Evolutionary conservation across 2,329 filamentous ascomycete genomes (phyloP).

Genomic region (Calonectria montana): DNA sequence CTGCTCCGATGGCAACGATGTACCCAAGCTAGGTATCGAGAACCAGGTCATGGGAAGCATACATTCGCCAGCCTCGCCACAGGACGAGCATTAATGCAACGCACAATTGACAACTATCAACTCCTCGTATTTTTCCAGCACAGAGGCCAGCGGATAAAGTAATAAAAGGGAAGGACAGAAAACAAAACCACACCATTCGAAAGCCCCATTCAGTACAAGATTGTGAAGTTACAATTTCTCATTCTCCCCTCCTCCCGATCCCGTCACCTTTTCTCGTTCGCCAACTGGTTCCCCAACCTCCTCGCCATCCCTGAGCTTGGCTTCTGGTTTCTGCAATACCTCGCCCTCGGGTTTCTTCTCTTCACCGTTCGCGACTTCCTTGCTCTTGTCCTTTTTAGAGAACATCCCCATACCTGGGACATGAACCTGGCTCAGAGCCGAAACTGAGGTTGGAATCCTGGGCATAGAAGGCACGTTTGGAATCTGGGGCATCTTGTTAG

Average conservation of each 20-base stretch:
- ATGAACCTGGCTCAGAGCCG: constrained; percentile 39
- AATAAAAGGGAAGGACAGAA: no score
- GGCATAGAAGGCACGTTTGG: constrained; percentile 43
- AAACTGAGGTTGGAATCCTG: constrained; percentile 45
- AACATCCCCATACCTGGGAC: constrained; percentile 43
- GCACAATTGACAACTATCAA: no score
- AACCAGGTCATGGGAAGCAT: no score
- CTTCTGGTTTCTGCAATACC: background rate
- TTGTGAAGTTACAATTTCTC: no score
- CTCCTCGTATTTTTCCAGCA: no score
- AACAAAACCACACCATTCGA: no score
- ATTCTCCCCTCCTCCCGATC: background rate
- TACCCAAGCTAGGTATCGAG: constrained; percentile 56
- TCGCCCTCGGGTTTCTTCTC: background rate
- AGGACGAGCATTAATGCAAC: no score
- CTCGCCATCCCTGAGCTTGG: no score
- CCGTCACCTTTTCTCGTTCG: background rate
- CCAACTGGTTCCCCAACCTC: background rate
- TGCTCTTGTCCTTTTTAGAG: constrained; percentile 35
- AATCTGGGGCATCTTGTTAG: constrained; percentile 53
- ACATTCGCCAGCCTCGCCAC: no score
- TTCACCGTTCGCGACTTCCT: constrained; percentile 20
- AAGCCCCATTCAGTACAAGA: no score
- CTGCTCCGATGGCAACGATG: constrained; percentile 51
- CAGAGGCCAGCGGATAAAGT: no score